These are phyloP conservation scores for Geotrichum phurueaensis DNA, from an alignment of 1,139 yeast genomes.

Conservation along the genomic window DNA sequence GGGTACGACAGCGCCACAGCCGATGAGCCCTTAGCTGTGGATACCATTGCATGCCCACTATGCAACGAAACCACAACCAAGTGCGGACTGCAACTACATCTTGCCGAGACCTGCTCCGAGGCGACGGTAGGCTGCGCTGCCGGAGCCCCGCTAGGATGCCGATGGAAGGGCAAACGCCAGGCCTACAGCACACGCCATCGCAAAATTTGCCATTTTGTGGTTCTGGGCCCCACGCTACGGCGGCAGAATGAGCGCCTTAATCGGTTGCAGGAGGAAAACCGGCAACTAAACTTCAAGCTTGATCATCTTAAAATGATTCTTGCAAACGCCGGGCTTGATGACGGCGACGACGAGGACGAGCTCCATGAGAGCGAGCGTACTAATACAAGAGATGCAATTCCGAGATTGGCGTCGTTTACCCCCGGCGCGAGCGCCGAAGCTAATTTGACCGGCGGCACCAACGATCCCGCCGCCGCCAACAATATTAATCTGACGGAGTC, in stretches of 20 bases:
- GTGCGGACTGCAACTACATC: constrained; percentile 24
- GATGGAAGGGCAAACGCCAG: constrained; percentile 39
- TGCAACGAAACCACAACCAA: not conserved
- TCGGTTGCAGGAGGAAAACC: constrained; percentile 37
- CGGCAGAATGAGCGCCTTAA: constrained; percentile 33
- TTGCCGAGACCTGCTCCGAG: constrained; percentile 3
- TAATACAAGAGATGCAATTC: not conserved
- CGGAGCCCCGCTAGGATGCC: constrained; percentile 34
- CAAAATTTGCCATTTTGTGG: constrained; percentile 35
- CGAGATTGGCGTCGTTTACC: not conserved
- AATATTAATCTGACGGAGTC: constrained; percentile 22
- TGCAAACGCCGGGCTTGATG: not conserved
- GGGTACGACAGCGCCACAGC: not conserved
- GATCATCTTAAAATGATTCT: constrained; percentile 20
- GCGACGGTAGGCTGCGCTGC: not conserved
- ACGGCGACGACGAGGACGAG: not conserved
- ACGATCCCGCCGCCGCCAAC: not conserved
- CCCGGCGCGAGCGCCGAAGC: not conserved
- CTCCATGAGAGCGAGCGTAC: not conserved
- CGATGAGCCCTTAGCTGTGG: not conserved
- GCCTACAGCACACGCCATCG: constrained; percentile 32
- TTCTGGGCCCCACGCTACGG: constrained; percentile 34
- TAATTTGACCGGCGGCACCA: not conserved
- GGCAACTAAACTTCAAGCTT: constrained; percentile 32
- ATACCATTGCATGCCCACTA: not conserved